Base-by-base conservation (phyloP, 2,329 filamentous ascomycete genomes). In the Allantophomopsis cytisporea region DNA sequence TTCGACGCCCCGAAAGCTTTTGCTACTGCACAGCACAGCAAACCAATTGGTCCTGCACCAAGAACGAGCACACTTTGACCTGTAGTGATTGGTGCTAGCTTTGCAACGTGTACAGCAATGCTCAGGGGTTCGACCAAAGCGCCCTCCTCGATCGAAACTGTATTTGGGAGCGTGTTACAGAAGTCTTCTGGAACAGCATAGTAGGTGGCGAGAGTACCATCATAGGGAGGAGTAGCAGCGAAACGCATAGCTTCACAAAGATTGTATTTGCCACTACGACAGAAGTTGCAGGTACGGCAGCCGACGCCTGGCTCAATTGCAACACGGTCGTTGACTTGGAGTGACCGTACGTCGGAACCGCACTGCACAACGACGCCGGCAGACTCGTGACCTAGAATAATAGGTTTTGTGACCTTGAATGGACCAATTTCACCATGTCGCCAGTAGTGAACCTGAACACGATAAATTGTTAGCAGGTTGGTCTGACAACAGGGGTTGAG, bases 1-100 rank as follows among this genome's bases (percentile, higher is more conserved):
- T 57, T 63, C 39, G 58, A 58, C 0, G 63, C 68, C 2, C 58
- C 61, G 18, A 64, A 61, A 1, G 62, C 62, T 39, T 68, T 61
- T 14, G 64, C 59, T 16, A 69, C 64, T 3, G 63, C 63, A 39
- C 63, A 59, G 35, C 59, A 65, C 1, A 69, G 51, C 2, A 67
- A 43, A 0, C 68, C 68, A 5, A 73, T 68, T 0, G 68, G 65
- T 0, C 68, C 67, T 11, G 64, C 66, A 1, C 69, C 69, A 13
- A 70, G 60, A 5, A 72, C 60, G 0, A 68, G 53, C 2, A 70
- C 60, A 0, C 60, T 65, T 38, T 66, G 59, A 1, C 60, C 55
- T 1, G 55, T 53, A 11, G 54, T 52, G 10, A 68, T 55, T 0
- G 61, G 54, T 0, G 62, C 65, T 5, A 59, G 54, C 15, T 64